phyloP scores from a whole-genome alignment of 495 filamentous ascomycete species.

The Penicillium paradoxum region DNA sequence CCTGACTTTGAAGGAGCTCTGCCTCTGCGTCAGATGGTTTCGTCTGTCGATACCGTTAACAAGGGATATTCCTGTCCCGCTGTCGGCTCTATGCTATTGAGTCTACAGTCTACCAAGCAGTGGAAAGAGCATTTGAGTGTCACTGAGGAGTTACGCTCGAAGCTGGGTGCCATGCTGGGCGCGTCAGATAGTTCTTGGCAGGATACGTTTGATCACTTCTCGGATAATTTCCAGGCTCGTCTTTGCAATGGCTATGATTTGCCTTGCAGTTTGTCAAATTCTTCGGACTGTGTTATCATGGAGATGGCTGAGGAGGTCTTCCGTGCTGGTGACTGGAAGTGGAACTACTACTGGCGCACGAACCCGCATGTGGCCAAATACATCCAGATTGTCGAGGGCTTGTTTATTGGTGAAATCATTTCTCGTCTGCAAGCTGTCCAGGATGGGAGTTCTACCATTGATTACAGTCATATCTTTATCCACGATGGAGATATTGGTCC shows the following conservation, averaged over 20 bases:
- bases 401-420: slow-evolving; percentile 41
- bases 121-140: slow-evolving; percentile 38
- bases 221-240: slow-evolving; percentile 42
- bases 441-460: slow-evolving; percentile 14
- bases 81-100: slow-evolving; percentile 19
- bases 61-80: slow-evolving; percentile 34
- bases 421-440: slow-evolving; percentile 29
- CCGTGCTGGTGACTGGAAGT: slow-evolving; percentile 44
- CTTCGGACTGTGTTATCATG: slow-evolving; percentile 27
- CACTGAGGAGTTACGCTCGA: slow-evolving; percentile 27
- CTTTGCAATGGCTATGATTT: slow-evolving; percentile 41
- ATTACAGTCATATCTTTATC: slow-evolving; percentile 31
- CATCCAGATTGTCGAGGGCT: slow-evolving; percentile 37
- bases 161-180: slow-evolving; percentile 34
- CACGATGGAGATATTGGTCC: slow-evolving; percentile 32
- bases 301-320: slow-evolving; percentile 37
- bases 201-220: slow-evolving; percentile 40
- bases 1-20: slow-evolving; percentile 30
- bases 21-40: slow-evolving; percentile 38
- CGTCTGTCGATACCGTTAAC: slow-evolving; percentile 36
- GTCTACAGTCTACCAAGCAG: slow-evolving; percentile 25
- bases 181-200: slow-evolving; percentile 32
- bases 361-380: slow-evolving; percentile 34
- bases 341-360: slow-evolving; percentile 43
- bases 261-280: slow-evolving; percentile 31